Evolutionary conservation across 2,329 filamentous ascomycete species (phyloP).

Genomic region (Dothiorella sarmentorum): DNA sequence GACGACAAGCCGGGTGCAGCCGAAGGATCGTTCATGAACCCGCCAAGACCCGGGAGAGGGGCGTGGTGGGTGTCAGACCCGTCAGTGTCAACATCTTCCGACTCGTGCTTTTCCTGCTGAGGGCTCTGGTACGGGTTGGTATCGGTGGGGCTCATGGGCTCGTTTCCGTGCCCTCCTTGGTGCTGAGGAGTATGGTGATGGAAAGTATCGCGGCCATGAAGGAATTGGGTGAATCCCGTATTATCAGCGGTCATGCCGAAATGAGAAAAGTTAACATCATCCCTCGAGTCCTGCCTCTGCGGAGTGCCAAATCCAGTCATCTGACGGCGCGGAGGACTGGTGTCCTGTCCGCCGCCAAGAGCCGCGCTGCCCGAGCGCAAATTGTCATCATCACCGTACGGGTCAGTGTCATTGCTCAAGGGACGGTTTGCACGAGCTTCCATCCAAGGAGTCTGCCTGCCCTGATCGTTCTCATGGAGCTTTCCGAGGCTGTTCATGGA

Average conservation of each 20-base stretch:
- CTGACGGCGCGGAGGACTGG: conserved; percentile 50
- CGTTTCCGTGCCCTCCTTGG: conserved; percentile 51
- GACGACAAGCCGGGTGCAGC: conserved; percentile 41
- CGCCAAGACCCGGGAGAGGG: conserved; percentile 51
- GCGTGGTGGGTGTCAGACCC: conserved; percentile 52
- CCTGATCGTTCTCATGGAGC: conserved; percentile 50
- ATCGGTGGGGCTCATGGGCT: conserved; percentile 74
- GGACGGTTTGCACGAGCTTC: conserved; percentile 46
- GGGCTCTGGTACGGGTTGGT: conserved; percentile 97
- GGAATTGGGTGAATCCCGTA: conserved; percentile 55
- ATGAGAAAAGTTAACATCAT: conserved; percentile 57
- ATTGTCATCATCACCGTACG: conserved; percentile 63
- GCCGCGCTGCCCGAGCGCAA: conserved; percentile 65
- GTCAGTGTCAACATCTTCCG: conserved; percentile 57
- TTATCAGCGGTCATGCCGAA: conserved; percentile 60
- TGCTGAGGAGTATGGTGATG: conserved; percentile 54
- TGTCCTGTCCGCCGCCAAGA: conserved; percentile 71
- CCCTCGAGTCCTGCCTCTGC: conserved; percentile 50
- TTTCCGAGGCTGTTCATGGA: conserved; percentile 53
- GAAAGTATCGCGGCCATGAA: conserved; percentile 53
- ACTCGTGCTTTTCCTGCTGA: conserved; percentile 66
- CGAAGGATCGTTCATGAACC: conserved; percentile 49
- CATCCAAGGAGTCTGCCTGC: conserved; percentile 50
- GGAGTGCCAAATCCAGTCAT: conserved; percentile 42
- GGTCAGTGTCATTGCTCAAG: conserved; percentile 65